Base-by-base conservation (phyloP, 257 asterid species). In the Gentiana dahurica region DNA sequence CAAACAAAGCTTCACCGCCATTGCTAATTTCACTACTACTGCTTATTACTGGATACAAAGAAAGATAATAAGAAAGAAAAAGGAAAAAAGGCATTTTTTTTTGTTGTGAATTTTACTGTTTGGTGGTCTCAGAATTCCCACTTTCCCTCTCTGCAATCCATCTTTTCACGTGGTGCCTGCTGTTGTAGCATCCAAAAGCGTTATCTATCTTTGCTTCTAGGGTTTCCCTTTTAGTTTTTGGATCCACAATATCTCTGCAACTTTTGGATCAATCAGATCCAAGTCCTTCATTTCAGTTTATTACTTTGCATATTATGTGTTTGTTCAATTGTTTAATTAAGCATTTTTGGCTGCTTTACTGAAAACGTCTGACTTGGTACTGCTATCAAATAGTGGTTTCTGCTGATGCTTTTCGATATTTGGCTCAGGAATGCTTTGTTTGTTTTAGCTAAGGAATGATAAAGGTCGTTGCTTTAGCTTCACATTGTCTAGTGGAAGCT, bases 81-180 rank as follows among this genome's bases (percentile, higher is more conserved):
- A 61, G 47, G 57, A 41, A 41, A 41, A 41, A 10, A 41, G 9
- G 46, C 1, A 2, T 3, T 41, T 10, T 41, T 5, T 41, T 2
- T 41, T 10, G 0, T 24, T 24, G 24, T 24, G 24, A 41, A 38
- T 46, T 33, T 9, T 36, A 60, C 36, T 9, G 58, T 54, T 35
- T 54, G 34, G 43, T 53, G 41, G 5, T 34, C 41, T 32, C 37
- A 41, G 46, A 41, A 70, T 71, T 68, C 68, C 24, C 52, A 52
- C 75, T 64, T 70, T 62, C 60, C 67, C 70, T 60, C 77, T 49
- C 58, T 58, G 59, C 69, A 65, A 73, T 73, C 79, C 69, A 73
- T 68, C 70, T 67, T 72, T 72, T 24, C 77, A 72, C 77, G 77
- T 72, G 77, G n/a, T 57, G 13, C 66, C 62, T 59, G 66, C 62